Evolutionary conservation across 192 early-diverging fungal species (phyloP).

Genomic region (Umbelopsis sp.): DNA sequence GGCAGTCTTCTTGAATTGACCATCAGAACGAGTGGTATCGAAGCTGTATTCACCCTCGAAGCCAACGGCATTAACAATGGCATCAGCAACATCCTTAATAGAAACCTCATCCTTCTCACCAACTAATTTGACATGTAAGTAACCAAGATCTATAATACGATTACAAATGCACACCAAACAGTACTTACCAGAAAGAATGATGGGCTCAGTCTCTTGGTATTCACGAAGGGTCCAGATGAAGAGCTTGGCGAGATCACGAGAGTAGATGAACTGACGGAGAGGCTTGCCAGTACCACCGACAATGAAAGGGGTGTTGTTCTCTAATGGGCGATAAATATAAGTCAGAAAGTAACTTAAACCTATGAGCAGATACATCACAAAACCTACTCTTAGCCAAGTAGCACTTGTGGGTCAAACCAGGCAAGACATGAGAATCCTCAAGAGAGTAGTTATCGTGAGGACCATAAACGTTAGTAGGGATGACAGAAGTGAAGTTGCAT

Average conservation of each 20-base stretch:
- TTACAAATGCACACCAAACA: not conserved
- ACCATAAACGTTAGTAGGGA: slow-evolving; percentile 85
- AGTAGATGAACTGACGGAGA: slow-evolving; percentile 84
- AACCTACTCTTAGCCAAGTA: slow-evolving; percentile 73
- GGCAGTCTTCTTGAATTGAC: slow-evolving; percentile 85
- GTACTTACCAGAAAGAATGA: slow-evolving; percentile 75
- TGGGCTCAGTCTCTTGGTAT: slow-evolving; percentile 76
- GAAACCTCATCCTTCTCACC: slow-evolving; percentile 76
- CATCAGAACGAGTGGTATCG: slow-evolving; percentile 74
- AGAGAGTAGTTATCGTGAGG: slow-evolving; percentile 80
- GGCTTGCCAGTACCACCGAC: slow-evolving; percentile 76
- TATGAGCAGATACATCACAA: not conserved
- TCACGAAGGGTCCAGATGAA: slow-evolving; percentile 83
- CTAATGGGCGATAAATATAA: slow-evolving; percentile 25
- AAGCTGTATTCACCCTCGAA: slow-evolving; percentile 69
- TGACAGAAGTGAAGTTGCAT: slow-evolving; percentile 75
- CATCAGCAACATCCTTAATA: slow-evolving; percentile 75
- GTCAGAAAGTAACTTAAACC: not conserved
- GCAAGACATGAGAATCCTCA: slow-evolving; percentile 80
- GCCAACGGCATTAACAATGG: slow-evolving; percentile 69
- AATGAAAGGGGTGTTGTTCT: slow-evolving; percentile 72
- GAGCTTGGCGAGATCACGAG: slow-evolving; percentile 75
- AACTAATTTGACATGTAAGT: slow-evolving; percentile 44
- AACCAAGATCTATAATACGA: not conserved
- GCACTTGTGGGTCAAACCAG: slow-evolving; percentile 82